phyloP scores from a whole-genome alignment of 768 basidiomycete genomes.

The Clavaria fumosa region DNA sequence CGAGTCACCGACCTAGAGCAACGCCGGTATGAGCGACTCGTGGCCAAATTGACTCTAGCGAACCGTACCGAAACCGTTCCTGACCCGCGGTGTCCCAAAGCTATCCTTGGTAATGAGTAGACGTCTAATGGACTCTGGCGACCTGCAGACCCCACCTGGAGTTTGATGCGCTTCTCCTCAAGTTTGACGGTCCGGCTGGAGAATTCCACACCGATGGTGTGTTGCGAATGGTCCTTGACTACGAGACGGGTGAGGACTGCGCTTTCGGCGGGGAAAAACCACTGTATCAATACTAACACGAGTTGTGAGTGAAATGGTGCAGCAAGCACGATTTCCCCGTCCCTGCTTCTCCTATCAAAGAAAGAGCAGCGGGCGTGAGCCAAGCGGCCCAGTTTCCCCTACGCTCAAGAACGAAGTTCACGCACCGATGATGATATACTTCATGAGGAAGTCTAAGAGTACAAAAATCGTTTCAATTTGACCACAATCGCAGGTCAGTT shows the following conservation, averaged over 20 bases:
- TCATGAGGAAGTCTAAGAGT: constrained; percentile 85
- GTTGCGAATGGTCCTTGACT: constrained; percentile 95
- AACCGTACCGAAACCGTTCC: constrained; percentile 68
- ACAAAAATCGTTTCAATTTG: constrained; percentile 6
- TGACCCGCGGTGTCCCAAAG: constrained; percentile 97
- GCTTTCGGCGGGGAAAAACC: constrained; percentile 1
- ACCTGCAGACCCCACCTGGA: constrained; percentile 56
- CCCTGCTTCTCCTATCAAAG: constrained; percentile 71
- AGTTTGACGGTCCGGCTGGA: constrained; percentile 86
- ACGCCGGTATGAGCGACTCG: neutral
- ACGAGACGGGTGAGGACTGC: constrained; percentile 9
- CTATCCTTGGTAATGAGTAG: constrained; percentile 24
- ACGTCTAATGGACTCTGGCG: constrained; percentile 9
- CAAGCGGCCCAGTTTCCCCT: too few species aligned
- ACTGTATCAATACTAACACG: constrained; percentile 46
- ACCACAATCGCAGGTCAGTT: constrained; percentile 5
- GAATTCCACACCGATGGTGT: constrained; percentile 98
- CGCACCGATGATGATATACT: constrained; percentile 91
- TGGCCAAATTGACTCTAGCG: neutral
- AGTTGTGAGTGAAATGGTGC: constrained; percentile 92
- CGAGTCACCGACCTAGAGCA: constrained; percentile 70
- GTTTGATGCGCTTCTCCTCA: constrained; percentile 87
- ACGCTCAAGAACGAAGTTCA: too few species aligned
- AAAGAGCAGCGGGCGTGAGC: too few species aligned
- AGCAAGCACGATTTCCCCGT: constrained; percentile 95